These are phyloP conservation scores for Hypomyces rosellus DNA, from an alignment of 2,329 filamentous ascomycete genomes.

Conservation along the genomic window DNA sequence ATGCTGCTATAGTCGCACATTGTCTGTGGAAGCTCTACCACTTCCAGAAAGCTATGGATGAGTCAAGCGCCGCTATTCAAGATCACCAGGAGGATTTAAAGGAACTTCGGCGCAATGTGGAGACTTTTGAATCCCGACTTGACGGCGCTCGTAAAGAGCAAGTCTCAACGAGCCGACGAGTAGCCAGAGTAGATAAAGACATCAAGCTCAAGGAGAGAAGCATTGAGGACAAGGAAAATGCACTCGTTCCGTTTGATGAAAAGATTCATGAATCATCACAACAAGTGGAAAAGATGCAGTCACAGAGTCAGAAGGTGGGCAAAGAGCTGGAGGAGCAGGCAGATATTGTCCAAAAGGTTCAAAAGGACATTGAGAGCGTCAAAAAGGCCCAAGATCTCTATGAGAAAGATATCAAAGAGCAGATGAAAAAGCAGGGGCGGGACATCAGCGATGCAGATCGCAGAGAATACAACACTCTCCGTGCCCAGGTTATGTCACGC, in stretches of 20 bases:
- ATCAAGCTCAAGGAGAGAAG: slow-evolving; percentile 83
- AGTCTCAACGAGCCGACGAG: slow-evolving; percentile 65
- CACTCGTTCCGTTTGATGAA: slow-evolving; percentile 82
- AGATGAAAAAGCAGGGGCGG: slow-evolving; percentile 78
- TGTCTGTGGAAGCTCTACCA: slow-evolving; percentile 96
- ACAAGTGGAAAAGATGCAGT: slow-evolving; percentile 62
- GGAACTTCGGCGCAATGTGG: slow-evolving; percentile 81
- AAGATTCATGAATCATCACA: slow-evolving; percentile 76
- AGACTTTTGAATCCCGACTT: slow-evolving; percentile 73
- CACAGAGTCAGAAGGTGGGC: slow-evolving; percentile 61
- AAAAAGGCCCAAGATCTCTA: slow-evolving; percentile 85
- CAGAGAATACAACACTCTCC: slow-evolving; percentile 81
- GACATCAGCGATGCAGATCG: slow-evolving; percentile 80
- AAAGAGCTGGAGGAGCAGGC: slow-evolving; percentile 72
- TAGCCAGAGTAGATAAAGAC: slow-evolving; percentile 72
- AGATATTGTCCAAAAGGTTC: slow-evolving; percentile 61
- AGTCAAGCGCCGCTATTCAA: slow-evolving; percentile 83
- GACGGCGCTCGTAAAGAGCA: slow-evolving; percentile 83
- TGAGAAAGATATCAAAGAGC: slow-evolving; percentile 79
- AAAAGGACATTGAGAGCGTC: slow-evolving; percentile 76
- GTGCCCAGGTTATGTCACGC: slow-evolving; percentile 76
- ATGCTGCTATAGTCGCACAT: slow-evolving; percentile 86
- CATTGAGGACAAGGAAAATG: slow-evolving; percentile 80
- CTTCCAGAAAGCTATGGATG: slow-evolving; percentile 88
- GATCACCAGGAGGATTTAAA: slow-evolving; percentile 93